A percentile compares a stretch with the other conserved stretches of the same genome.
phyloP scores from a whole-genome alignment of 345 rosid genomes.

The Syzygium jambos region DNA sequence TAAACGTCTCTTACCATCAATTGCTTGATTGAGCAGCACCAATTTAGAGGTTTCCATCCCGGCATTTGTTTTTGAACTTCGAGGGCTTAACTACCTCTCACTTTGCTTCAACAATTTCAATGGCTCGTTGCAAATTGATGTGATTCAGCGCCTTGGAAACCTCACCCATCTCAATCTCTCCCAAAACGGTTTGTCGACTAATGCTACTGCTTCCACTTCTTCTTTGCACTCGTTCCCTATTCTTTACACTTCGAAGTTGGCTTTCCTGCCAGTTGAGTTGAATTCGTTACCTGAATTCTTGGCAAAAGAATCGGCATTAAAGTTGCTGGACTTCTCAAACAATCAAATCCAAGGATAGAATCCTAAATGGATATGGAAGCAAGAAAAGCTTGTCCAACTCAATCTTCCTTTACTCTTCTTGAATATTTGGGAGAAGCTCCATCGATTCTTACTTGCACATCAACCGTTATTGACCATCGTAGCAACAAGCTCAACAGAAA shows the following conservation, averaged over 20 bases:
- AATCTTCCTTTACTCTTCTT: constrained; percentile 13
- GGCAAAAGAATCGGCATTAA: constrained; percentile 6
- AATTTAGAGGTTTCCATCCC: constrained; percentile 18
- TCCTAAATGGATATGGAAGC: constrained; percentile 30
- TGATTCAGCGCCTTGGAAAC: constrained; percentile 11
- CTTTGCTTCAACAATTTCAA: constrained; percentile 34
- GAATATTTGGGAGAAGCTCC: constrained; percentile 2
- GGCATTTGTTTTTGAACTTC: constrained; percentile 4
- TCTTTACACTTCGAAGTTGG: constrained; percentile 19
- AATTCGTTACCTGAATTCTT: constrained; percentile 22
- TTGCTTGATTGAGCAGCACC: constrained; percentile 27
- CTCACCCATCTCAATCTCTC: constrained; percentile 30
- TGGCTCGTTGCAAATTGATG: constrained; percentile 16
- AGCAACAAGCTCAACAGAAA: background rate
- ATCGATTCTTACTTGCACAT: background rate
- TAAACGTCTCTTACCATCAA: background rate
- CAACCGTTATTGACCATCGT: background rate
- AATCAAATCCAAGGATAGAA: constrained; percentile 27
- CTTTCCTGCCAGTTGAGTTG: constrained; percentile 31
- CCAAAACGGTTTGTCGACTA: constrained; percentile 14
- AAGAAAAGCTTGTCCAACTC: constrained; percentile 8
- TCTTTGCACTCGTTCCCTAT: background rate
- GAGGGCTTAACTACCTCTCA: constrained; percentile 4
- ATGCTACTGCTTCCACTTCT: background rate
- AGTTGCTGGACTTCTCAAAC: constrained; percentile 24